Percentiles rank a stretch among this genome's conserved stretches.
These are phyloP conservation scores for Pichia cactophila DNA, from an alignment of 1,139 yeast genomes.

Conservation along the genomic window DNA sequence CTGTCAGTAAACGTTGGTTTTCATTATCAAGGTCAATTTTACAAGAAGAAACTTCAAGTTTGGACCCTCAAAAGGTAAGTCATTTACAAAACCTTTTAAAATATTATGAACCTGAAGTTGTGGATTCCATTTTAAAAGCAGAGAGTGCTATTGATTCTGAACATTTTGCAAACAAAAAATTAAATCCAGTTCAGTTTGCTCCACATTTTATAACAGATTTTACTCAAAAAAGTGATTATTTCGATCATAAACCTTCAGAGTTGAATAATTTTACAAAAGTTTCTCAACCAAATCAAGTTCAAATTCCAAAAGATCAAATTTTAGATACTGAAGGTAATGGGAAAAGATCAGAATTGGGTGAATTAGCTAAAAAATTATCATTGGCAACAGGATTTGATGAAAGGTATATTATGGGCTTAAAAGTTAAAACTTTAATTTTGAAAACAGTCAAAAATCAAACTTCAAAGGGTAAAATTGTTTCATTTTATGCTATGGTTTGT, in stretches of 20 bases:
- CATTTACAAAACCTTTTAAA: constrained; percentile 58
- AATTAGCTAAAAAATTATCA: constrained; percentile 52
- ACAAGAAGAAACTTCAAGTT: constrained; percentile 7
- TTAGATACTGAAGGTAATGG: constrained; percentile 17
- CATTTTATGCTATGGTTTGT: constrained; percentile 78
- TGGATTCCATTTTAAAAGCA: constrained; percentile 74
- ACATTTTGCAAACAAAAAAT: constrained; percentile 36
- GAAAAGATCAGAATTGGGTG: constrained; percentile 21
- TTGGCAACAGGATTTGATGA: constrained; percentile 70
- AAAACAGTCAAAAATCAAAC: constrained; percentile 91
- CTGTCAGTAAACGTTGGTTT: constrained; percentile 14
- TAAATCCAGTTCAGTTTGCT: constrained; percentile 40
- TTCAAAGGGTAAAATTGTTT: constrained; percentile 83
- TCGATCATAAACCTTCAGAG: constrained; percentile 20
- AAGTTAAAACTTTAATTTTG: constrained; percentile 59
- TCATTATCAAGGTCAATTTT: constrained; percentile 14
- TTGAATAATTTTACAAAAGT: constrained; percentile 19
- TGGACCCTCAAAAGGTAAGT: constrained; percentile 21
- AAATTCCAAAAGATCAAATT: constrained; percentile 19
- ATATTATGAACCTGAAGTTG: constrained; percentile 68
- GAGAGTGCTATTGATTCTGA: constrained; percentile 67
- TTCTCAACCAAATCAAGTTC: constrained; percentile 22
- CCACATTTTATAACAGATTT: constrained; percentile 58
- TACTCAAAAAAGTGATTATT: constrained; percentile 47
- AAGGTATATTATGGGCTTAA: constrained; percentile 55